Base-by-base conservation (phyloP, 768 basidiomycete species). In the Mycena galericulata region DNA sequence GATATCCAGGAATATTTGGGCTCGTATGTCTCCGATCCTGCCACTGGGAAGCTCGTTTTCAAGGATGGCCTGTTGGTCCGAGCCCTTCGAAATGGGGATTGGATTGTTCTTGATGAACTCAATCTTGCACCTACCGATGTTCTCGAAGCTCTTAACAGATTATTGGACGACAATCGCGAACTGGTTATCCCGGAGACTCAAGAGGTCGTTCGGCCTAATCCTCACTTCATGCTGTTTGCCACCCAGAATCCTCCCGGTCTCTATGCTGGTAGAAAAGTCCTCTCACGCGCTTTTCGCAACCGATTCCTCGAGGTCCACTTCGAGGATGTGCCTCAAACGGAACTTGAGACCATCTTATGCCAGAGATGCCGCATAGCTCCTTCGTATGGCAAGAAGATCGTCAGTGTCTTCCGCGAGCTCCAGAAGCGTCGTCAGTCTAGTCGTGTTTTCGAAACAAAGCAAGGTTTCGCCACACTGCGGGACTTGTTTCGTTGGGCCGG, bases 1-100 rank as follows among this genome's bases (percentile, higher is more conserved):
- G 98, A 99, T 76, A 98, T 99, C 55, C 98, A 99, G 75, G 98
- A 99, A 77, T 99, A 99, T 75, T 86, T 99, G 50, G 98, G 98
- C 3, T 96, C 96, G 0, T 99, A 99, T 75, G 90, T 97, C 26
- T 97, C 98, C 3, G 96, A 99, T 77, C 90, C 96, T 10, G 76
- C 87, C 17, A 95, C 96, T 0, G 98, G 98, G n/a, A 97, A 95
- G 79, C 87, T 99, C 18, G 90, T 94, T 11, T 99, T 98, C 81
- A 92, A 92, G 73, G 98, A 99, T 76, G 98, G 98, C 11, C 82
- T 99, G 0, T 87, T 99, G 26, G 95, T 99, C 12, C 93, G 92
- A 53, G 97, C 98, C 6, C 85, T 99, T 22, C 90, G 96, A 32
- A 83, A 89, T 34, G 98, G 98, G 14, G 90, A 98, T 77, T 99